These are phyloP conservation scores for Fusarium oxysporum DNA, from an alignment of 2,329 filamentous ascomycete species.

Conservation along the genomic window DNA sequence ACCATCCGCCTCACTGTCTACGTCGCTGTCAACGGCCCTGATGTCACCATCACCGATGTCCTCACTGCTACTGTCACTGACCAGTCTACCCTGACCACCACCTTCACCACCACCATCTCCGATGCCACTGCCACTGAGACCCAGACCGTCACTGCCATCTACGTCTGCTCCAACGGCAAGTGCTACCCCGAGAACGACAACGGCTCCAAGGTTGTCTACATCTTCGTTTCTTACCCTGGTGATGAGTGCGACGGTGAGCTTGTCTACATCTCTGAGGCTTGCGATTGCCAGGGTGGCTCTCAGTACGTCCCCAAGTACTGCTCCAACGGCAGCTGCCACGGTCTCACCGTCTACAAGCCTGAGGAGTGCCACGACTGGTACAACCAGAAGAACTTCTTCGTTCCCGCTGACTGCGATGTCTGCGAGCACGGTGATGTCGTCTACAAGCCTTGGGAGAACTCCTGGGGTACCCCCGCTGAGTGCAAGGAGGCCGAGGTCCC, in stretches of 20 bases:
- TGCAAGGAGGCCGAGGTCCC: conserved; percentile 9
- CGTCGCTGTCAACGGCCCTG: conserved; percentile 10
- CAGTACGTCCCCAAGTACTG: conserved; percentile 39
- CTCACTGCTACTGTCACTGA: conserved; percentile 33
- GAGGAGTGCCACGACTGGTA: conserved; percentile 32
- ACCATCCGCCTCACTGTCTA: conserved; percentile 42
- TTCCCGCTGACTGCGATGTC: conserved; percentile 20
- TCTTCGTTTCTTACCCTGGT: conserved; percentile 38
- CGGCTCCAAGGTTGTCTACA: conserved; percentile 17
- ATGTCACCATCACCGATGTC: conserved; percentile 5
- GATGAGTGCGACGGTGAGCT: conserved; percentile 31
- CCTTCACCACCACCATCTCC: conserved; percentile 28
- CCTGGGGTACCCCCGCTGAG: conserved; percentile 15
- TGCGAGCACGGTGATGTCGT: conserved; percentile 29
- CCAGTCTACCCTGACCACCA: conserved; percentile 35
- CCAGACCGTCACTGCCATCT: conserved; percentile 37
- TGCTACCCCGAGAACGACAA: conserved; percentile 26
- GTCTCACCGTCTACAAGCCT: conserved; percentile 40
- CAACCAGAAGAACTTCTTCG: conserved; percentile 30
- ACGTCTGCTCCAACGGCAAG: conserved; percentile 30
- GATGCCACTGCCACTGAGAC: conserved; percentile 22
- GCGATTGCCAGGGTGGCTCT: conserved; percentile 35
- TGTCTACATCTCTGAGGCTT: conserved; percentile 36
- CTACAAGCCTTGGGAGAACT: conserved; percentile 43
- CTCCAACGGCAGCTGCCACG: conserved; percentile 28